Conservation (phyloP, 139 green algal species). For the Marvania coccoides region DNA sequence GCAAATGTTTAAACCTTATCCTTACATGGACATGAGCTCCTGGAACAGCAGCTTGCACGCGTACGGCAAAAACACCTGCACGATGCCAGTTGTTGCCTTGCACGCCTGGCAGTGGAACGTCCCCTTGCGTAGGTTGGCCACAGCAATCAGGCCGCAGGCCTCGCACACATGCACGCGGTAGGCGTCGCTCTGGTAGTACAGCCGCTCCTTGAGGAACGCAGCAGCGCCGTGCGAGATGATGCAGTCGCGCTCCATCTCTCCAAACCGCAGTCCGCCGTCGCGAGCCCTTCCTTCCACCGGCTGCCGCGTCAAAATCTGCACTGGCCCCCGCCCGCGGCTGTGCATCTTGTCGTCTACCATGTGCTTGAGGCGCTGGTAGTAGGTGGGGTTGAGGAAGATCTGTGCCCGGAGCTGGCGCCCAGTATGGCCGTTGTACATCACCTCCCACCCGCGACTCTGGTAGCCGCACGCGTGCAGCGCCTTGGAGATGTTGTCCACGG, state of each 20-base stretch:
- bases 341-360: slow-evolving; percentile 99
- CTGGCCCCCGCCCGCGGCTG: slow-evolving; percentile 58
- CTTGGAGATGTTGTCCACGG: slow-evolving; percentile 87
- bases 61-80: slow-evolving; percentile 83
- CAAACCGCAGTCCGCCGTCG: slow-evolving; percentile 95
- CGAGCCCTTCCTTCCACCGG: slow-evolving; percentile 90
- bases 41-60: slow-evolving; percentile 95
- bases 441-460: slow-evolving; percentile 85
- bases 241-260: slow-evolving; percentile 98
- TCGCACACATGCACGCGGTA: slow-evolving; percentile 86
- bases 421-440: slow-evolving; percentile 95
- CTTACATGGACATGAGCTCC: slow-evolving; percentile 89
- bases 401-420: slow-evolving; percentile 53
- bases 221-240: slow-evolving; percentile 86
- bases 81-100: slow-evolving; percentile 43
- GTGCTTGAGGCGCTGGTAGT: slow-evolving; percentile 99
- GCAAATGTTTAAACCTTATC: slow-evolving; percentile 37
- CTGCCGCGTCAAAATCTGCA: slow-evolving; percentile 93
- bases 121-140: slow-evolving; percentile 84
- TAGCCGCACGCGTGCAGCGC: slow-evolving; percentile 80
- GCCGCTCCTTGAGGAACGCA: slow-evolving; percentile 82
- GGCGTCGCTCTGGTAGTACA: slow-evolving; percentile 81
- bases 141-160: slow-evolving; percentile 68
- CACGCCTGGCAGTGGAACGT: slow-evolving; percentile 62
- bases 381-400: slow-evolving; percentile 97